These are phyloP conservation scores for Plasmodium yoelii DNA, from an alignment of 169 alveolate genomes.

Conservation along the genomic window DNA sequence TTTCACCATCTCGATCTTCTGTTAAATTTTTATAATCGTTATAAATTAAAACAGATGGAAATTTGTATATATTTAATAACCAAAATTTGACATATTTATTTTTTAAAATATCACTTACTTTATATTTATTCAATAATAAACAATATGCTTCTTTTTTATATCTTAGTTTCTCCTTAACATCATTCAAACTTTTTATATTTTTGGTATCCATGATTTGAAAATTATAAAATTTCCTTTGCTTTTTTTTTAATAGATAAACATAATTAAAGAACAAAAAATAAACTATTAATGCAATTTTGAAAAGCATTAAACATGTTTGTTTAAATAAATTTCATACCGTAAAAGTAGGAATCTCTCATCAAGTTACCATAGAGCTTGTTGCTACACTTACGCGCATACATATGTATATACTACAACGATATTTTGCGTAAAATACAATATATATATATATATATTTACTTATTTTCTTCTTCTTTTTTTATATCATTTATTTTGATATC, in stretches of 20 bases:
- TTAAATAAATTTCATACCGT: not conserved
- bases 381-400: not conserved
- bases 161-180: conserved; percentile 46
- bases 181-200: conserved; percentile 29
- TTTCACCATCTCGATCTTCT: not conserved
- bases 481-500: too few relatives aligned
- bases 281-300: conserved; percentile 1
- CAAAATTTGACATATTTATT: conserved; percentile 38
- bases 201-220: conserved; percentile 29
- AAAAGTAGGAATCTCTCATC: not conserved
- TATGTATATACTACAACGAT: not conserved
- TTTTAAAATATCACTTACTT: conserved; percentile 30
- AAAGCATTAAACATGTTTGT: conserved; percentile 13
- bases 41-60: conserved; percentile 47
- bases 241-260: conserved; percentile 15
- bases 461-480: too few relatives aligned
- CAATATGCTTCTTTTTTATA: conserved; percentile 41
- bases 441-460: too few relatives aligned
- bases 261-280: conserved; percentile 1
- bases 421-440: too few relatives aligned
- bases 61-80: conserved; percentile 40
- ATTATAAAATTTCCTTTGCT: not conserved
- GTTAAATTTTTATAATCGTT: conserved; percentile 19
- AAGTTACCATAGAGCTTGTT: not conserved
- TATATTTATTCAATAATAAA: conserved; percentile 36